Percentiles rank a stretch among this genome's conserved stretches.
These are phyloP conservation scores for Brassica incana DNA, from an alignment of 345 rosid species.

Conservation along the genomic window DNA sequence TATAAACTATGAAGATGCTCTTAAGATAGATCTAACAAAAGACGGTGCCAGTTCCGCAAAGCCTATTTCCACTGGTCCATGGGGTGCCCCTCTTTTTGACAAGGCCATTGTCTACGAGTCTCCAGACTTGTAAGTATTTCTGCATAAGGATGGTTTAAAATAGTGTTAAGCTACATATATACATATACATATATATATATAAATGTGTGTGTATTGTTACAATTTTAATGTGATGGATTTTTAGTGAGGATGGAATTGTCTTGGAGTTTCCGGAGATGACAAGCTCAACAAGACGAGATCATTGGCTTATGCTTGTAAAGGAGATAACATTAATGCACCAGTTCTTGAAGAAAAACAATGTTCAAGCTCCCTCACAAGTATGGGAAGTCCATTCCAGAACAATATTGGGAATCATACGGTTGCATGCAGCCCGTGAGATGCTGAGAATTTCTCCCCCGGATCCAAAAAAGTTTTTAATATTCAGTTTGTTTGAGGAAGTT, in stretches of 20 bases:
- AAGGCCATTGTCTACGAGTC: slow-evolving; percentile 79
- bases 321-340: slow-evolving; percentile 75
- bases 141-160: background rate
- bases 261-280: slow-evolving; percentile 95
- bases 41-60: slow-evolving; percentile 46
- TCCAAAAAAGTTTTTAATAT: slow-evolving; percentile 78
- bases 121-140: slow-evolving; percentile 65
- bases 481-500: slow-evolving; percentile 69
- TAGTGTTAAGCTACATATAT: background rate
- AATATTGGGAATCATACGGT: slow-evolving; percentile 74
- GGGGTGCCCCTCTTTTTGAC: slow-evolving; percentile 96
- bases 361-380: slow-evolving; percentile 51
- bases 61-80: slow-evolving; percentile 89
- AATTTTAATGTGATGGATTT: background rate
- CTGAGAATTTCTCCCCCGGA: slow-evolving; percentile 73
- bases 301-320: slow-evolving; percentile 74
- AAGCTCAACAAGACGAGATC: slow-evolving; percentile 91
- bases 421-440: slow-evolving; percentile 92
- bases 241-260: slow-evolving; percentile 71
- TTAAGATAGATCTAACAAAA: slow-evolving; percentile 78
- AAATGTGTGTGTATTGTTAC: background rate
- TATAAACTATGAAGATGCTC: slow-evolving; percentile 71
- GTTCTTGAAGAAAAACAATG: slow-evolving; percentile 53
- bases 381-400: slow-evolving; percentile 91
- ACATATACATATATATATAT: no score